Evolutionary conservation across 129 eudicot species (phyloP), one percentile per base, ranked within the genome.

Genomic region (Pittosporum tobira): DNA sequence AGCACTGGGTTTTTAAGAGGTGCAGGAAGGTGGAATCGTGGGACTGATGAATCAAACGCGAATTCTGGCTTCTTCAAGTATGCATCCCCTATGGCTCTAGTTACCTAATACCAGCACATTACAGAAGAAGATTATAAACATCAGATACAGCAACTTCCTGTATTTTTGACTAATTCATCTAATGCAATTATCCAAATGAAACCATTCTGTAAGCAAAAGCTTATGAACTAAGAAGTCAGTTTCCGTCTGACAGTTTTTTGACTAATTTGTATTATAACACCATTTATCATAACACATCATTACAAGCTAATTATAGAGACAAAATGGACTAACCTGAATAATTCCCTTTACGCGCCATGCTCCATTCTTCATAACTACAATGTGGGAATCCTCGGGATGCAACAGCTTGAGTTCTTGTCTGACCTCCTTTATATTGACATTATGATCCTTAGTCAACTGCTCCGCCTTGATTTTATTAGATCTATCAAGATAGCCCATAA

Each of bases 291-390:
- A 53, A 15, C n/a, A 19, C 31, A 28, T 16, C 2, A 11, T 3
- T 28, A n/a, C 59, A 29, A n/a, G 23, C 16, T 29, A 1, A 29
- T 8, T 6, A 5, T 24, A 38, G 12, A 25, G 15, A 44, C 21
- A 20, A 63, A 23, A 8, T 12, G 28, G 52, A 3, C 24, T 5
- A 28, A 73, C 78, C 78, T 73, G 73, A 59, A 59, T 72, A 11
- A 72, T 50, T 34, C 67, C 68, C 42, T 65, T 72, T 3, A 72
- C 8, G 25, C 77, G 65, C 77, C 77, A 72, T 7, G 51, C 63
- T 3, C 63, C 63, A 0, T 42, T 18, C 13, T 21, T 42, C 9
- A 13, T 3, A 2, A 51, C 10, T 1, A 65, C 48, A 26, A 72
- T 40, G 25, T 43, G 2, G 1, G 60, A 6, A 49, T 54, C 69